Evolutionary conservation across 495 filamentous ascomycete genomes (phyloP), one percentile per base, ranked within the genome.

Genomic region (Cryomyces minteri): DNA sequence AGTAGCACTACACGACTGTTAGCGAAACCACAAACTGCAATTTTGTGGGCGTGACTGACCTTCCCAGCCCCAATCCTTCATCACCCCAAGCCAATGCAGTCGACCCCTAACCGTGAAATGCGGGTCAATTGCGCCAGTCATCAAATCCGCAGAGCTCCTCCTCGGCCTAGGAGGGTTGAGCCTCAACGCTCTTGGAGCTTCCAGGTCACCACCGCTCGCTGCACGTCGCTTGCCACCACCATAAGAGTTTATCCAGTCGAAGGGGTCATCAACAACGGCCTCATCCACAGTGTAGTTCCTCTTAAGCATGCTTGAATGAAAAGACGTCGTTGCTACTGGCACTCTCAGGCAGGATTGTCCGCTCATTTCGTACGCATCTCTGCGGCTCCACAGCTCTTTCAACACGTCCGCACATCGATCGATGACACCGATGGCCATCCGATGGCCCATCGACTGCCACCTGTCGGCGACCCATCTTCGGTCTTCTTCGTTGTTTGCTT

Each of bases 21-120:
- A 25, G 18, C 18, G 18, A 25, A 25, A 2, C 18, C 1, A 25
- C 1, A 2, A 2, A 25, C 2, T 25, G 18, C 18, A 2, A 25
- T 25, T 25, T 1, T 25, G 18, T 25, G 18, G 2, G 18, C 2
- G 3, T 38, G 9, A 58, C 68, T 62, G 64, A 83, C 79, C 75
- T 70, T 86, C 82, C 82, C 82, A 87, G 11, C 70, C 65, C 75
- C 76, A 82, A 47, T 84, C 80, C 48, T 74, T 73, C 82, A 87
- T 87, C 40, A 87, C 78, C 45, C 79, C 77, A 9, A 80, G 68
- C 82, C 82, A 87, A 58, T 87, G 82, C 50, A 80, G 62, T 33
- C 65, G 62, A 9, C 82, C 80, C 44, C 73, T 67, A 11, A 86
- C 76, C 11, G 78, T 83, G 55, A 73, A 65, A 42, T 80, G 76